A percentile compares a stretch with the other conserved stretches of the same genome.
These are phyloP conservation scores for Plantago ovata DNA, from an alignment of 257 asterid genomes.

Conservation along the genomic window DNA sequence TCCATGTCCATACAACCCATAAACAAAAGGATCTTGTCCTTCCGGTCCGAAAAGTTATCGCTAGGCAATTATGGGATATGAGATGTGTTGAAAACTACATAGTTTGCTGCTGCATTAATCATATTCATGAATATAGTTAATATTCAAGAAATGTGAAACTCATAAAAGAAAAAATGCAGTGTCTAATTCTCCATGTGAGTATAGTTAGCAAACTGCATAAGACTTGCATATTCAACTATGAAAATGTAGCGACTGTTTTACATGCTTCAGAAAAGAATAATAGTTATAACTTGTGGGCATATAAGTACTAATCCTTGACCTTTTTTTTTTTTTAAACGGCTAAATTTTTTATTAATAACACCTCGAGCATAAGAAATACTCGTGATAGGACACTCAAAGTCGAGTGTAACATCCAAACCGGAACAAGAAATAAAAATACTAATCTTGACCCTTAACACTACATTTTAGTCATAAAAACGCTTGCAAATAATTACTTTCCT, in stretches of 20 bases:
- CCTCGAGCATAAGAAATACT: no score
- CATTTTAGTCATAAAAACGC: background rate
- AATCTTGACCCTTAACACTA: background rate
- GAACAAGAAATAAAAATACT: no score
- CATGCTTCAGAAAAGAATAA: background rate
- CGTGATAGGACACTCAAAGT: no score
- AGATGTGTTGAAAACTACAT: background rate
- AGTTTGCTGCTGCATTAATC: background rate
- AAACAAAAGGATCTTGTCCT: background rate
- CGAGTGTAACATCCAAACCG: no score
- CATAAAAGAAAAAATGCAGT: no score
- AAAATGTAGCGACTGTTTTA: background rate
- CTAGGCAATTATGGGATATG: background rate
- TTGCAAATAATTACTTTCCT: background rate
- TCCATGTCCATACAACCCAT: background rate
- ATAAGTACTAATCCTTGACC: background rate
- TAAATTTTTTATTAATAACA: no score
- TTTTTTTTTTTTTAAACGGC: no score
- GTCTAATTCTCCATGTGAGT: background rate
- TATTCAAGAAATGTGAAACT: background rate
- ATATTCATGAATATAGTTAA: background rate
- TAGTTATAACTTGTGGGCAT: background rate
- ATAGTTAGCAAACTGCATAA: background rate
- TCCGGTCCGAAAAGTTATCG: background rate
- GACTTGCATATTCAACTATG: background rate